Evolutionary conservation across 345 rosid genomes (phyloP), one percentile per base, ranked within the genome.

Genomic region (Trapa bicornis): DNA sequence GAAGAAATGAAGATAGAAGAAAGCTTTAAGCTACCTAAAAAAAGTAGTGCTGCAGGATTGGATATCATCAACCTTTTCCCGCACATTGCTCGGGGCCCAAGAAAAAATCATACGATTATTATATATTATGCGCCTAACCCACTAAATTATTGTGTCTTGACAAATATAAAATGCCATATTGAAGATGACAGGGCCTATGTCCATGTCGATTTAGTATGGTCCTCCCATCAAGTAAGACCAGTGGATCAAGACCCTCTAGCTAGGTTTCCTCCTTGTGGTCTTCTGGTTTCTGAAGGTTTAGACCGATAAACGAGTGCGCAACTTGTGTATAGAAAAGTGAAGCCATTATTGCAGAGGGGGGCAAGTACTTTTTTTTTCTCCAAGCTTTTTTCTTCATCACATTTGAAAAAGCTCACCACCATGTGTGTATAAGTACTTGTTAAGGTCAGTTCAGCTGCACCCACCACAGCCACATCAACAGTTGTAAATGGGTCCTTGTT

Each of bases 41-140:
- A 71, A 53, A 57, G 22, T 1, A 48, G 71, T 67, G 75, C 47
- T 73, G 61, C 65, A 67, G 48, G 70, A 75, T 75, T 78, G 79
- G 65, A 61, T 8, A 62, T 42, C 50, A 72, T 66, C 32, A 58
- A 61, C 61, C 67, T 45, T 47, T 32, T 33, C 63, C 37, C 37
- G 63, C 63, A 58, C 63, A 35, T 32, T 58, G 38, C 37, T 1
- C 8, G 63, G 37, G 63, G 14, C 63, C 63, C 38, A 33, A 22
- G 29, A 22, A 54, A 39, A 67, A n/a, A 14, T 67, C 35, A n/a
- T 37, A 17, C 3, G 22, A 22, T 35, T 29, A 32, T 32, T 39
- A n/a, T 35, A 32, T 32, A 11, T 58, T 2, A 5, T 33, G 37
- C 38, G 38, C 16, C 12, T n/a, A 35, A 8, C 38, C 63, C 63